Evolutionary conservation across 2,329 filamentous ascomycete genomes (phyloP).

Genomic region (Claviceps maximensis): DNA sequence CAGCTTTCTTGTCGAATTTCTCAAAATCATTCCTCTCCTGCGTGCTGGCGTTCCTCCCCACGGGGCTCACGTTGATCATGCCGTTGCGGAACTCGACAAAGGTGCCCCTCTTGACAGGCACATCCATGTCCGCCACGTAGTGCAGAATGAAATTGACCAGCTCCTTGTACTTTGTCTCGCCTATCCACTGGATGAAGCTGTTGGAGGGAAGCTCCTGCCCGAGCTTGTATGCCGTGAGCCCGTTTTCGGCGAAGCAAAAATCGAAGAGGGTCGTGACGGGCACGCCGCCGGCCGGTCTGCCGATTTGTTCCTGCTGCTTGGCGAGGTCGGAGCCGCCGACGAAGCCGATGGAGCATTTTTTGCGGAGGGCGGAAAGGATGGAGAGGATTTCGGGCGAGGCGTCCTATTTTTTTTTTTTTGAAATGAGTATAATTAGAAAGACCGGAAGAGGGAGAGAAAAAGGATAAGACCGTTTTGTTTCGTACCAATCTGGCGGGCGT

Average conservation of each 20-base stretch:
- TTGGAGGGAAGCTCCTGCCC: slow-evolving; percentile 62
- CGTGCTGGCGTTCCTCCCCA: slow-evolving; percentile 73
- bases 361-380: slow-evolving; percentile 65
- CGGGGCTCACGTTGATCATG: slow-evolving; percentile 77
- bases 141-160: slow-evolving; percentile 64
- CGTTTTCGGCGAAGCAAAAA: slow-evolving; percentile 96
- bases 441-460: neutral
- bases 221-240: slow-evolving; percentile 77
- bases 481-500: slow-evolving; percentile 66
- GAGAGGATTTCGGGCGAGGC: slow-evolving; percentile 72
- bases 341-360: slow-evolving; percentile 80
- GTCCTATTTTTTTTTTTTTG: slow-evolving; percentile 26
- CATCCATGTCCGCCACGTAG: slow-evolving; percentile 73
- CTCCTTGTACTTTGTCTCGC: slow-evolving; percentile 70
- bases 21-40: slow-evolving; percentile 75
- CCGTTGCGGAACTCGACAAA: slow-evolving; percentile 84
- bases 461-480: too few species aligned
- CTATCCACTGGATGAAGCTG: slow-evolving; percentile 85
- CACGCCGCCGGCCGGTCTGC: slow-evolving; percentile 41
- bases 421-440: neutral
- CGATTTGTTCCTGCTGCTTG: slow-evolving; percentile 96
- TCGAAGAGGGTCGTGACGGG: slow-evolving; percentile 83
- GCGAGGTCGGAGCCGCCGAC: slow-evolving; percentile 83
- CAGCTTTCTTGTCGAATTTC: slow-evolving; percentile 64
- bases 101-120: slow-evolving; percentile 72